Percentiles rank a stretch among this genome's conserved stretches.
Conservation (phyloP, 768 basidiomycete species). For the Suillus subalutaceus region DNA sequence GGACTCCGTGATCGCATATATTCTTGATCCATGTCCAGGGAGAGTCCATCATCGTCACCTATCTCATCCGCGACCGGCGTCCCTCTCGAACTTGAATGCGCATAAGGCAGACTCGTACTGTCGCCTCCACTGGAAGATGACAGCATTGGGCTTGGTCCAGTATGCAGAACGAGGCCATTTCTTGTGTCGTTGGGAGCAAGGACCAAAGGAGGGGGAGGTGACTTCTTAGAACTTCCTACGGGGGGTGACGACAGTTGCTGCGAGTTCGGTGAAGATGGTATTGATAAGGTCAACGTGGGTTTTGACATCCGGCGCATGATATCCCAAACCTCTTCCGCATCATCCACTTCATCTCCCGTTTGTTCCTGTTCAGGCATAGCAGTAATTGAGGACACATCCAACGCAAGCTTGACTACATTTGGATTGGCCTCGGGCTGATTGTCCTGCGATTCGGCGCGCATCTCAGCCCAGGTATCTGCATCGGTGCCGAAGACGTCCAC, state of each 20-base stretch:
- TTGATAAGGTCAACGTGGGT: slow-evolving; percentile 34
- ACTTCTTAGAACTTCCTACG: slow-evolving; percentile 38
- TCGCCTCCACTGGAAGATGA: slow-evolving; percentile 32
- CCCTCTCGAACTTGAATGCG: slow-evolving; percentile 35
- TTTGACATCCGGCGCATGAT: slow-evolving; percentile 45
- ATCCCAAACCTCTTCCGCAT: slow-evolving; percentile 39
- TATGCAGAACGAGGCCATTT: slow-evolving; percentile 36
- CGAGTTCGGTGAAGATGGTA: slow-evolving; percentile 43
- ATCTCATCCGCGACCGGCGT: slow-evolving; percentile 22
- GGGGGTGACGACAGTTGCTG: slow-evolving; percentile 40
- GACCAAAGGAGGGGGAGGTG: slow-evolving; percentile 61
- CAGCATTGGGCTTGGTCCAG: slow-evolving; percentile 38
- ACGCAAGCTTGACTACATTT: slow-evolving; percentile 54
- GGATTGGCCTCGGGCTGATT: slow-evolving; percentile 39
- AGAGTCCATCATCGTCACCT: slow-evolving; percentile 21
- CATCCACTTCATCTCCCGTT: slow-evolving; percentile 27
- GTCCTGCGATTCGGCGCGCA: slow-evolving; percentile 41
- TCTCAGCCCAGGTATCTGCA: slow-evolving; percentile 61
- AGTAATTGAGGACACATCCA: slow-evolving; percentile 46
- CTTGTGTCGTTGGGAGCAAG: slow-evolving; percentile 43
- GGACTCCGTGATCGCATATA: slow-evolving; percentile 34
- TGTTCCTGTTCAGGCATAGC: slow-evolving; percentile 27
- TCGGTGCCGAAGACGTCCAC: slow-evolving; percentile 69
- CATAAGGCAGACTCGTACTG: slow-evolving; percentile 50
- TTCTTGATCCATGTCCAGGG: slow-evolving; percentile 33